Evolutionary conservation across 768 basidiomycete genomes (phyloP).

Genomic region (Lactarius vividus): DNA sequence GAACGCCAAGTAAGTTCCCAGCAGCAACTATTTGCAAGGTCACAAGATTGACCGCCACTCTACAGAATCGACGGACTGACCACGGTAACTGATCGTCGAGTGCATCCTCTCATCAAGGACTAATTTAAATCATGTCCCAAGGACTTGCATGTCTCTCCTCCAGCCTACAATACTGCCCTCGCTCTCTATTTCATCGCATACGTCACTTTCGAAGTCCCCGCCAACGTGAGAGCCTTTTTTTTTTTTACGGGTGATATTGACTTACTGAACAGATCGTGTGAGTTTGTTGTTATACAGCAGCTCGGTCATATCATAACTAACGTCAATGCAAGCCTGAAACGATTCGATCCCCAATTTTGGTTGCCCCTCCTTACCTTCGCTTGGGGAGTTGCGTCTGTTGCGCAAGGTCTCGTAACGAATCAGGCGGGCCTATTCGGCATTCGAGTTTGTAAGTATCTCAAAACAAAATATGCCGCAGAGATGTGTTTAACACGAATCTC

Average conservation of each 20-base stretch:
- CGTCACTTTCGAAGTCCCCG: constrained; percentile 57
- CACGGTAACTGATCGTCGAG: neutral
- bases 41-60: neutral
- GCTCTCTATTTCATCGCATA: constrained; percentile 62
- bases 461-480: constrained; percentile 27
- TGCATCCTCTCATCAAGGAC: neutral
- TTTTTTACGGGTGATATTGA: neutral
- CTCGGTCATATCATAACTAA: constrained; percentile 2
- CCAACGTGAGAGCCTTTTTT: constrained; percentile 41
- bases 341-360: constrained; percentile 59
- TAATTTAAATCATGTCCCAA: constrained; percentile 27
- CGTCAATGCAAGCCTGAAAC: constrained; percentile 45
- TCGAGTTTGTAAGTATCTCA: constrained; percentile 45
- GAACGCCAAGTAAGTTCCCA: constrained; percentile 38
- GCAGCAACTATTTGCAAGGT: neutral
- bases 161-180: constrained; percentile 56
- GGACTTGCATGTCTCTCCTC: constrained; percentile 50
- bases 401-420: constrained; percentile 54
- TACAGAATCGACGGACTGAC: constrained; percentile 51
- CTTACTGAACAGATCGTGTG: constrained; percentile 42
- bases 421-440: constrained; percentile 54
- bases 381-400: constrained; percentile 56
- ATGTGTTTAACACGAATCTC: neutral
- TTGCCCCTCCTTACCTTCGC: constrained; percentile 55
- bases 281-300: constrained; percentile 3